Conservation (phyloP, 768 basidiomycete species). For the Calocybe cyanea region DNA sequence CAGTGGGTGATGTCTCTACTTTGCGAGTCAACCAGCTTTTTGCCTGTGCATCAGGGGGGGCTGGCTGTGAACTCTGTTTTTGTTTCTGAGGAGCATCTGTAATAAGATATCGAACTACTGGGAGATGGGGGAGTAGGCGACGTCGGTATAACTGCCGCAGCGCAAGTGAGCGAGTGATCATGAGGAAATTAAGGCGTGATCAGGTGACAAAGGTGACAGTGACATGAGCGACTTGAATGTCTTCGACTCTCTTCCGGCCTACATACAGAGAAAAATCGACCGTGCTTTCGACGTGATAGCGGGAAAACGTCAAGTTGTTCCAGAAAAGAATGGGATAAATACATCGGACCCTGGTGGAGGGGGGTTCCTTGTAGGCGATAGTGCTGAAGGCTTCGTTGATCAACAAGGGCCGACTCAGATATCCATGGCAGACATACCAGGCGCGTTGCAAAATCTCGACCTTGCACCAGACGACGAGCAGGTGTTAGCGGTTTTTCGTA, state of each 20-base stretch:
- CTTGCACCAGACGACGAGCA: constrained; percentile 72
- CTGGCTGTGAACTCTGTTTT: neutral
- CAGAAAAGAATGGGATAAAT: neutral
- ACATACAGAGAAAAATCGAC: constrained; percentile 47
- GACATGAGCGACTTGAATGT: constrained; percentile 12
- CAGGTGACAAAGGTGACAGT: constrained; percentile 6
- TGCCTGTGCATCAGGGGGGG: constrained; percentile 5
- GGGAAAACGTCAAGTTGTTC: neutral
- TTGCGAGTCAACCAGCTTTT: constrained; percentile 55
- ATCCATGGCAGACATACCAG: constrained; percentile 52
- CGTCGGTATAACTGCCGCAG: constrained; percentile 12
- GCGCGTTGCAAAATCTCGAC: constrained; percentile 59
- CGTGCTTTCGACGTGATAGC: constrained; percentile 40
- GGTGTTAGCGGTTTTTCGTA: constrained; percentile 66
- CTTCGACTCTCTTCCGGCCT: constrained; percentile 38
- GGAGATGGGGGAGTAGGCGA: neutral
- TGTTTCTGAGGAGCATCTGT: neutral
- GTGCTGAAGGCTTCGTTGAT: constrained; percentile 2
- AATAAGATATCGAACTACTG: neutral
- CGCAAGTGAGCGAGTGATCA: constrained; percentile 14
- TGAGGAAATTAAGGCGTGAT: constrained; percentile 10
- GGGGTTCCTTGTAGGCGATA: neutral
- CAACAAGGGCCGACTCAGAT: constrained; percentile 33
- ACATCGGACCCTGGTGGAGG: neutral
- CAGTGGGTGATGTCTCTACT: constrained; percentile 46